Conservation (phyloP, 495 filamentous ascomycete genomes). For the Xylaria cubensis region DNA sequence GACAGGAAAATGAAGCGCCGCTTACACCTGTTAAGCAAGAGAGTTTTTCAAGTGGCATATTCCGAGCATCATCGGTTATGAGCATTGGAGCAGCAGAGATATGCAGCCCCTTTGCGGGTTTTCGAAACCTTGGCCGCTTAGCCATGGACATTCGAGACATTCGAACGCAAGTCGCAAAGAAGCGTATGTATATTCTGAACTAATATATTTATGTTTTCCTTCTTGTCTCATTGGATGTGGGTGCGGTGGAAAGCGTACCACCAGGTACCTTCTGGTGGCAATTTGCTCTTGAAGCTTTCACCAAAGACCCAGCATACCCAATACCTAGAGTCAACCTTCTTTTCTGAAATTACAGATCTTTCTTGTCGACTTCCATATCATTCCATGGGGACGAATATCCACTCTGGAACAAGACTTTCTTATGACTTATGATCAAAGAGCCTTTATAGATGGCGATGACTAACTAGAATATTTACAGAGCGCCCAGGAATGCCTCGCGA, state of each 20-base stretch:
- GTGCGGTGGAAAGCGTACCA: background rate
- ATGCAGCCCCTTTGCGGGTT: conserved; percentile 31
- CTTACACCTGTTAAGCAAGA: conserved; percentile 25
- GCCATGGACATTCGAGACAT: conserved; percentile 45
- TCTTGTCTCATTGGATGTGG: background rate
- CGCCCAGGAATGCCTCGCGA: conserved; percentile 52
- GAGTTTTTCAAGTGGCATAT: conserved; percentile 21
- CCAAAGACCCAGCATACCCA: background rate
- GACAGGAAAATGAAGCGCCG: conserved; percentile 19
- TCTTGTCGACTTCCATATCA: background rate
- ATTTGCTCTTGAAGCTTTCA: background rate
- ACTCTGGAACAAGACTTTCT: background rate
- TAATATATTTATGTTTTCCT: background rate
- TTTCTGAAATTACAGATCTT: background rate
- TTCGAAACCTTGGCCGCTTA: conserved; percentile 31
- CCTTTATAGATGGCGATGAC: background rate
- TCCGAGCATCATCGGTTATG: conserved; percentile 10
- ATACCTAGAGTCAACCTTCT: background rate
- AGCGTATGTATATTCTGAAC: conserved; percentile 22
- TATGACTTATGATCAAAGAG: background rate
- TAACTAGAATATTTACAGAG: conserved; percentile 13
- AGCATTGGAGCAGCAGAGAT: conserved; percentile 24
- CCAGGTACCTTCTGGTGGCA: background rate
- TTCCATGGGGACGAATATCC: background rate
- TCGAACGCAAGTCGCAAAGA: conserved; percentile 46